phyloP scores from a whole-genome alignment of 257 asterid species.

The Craterostigma plantagineum region DNA sequence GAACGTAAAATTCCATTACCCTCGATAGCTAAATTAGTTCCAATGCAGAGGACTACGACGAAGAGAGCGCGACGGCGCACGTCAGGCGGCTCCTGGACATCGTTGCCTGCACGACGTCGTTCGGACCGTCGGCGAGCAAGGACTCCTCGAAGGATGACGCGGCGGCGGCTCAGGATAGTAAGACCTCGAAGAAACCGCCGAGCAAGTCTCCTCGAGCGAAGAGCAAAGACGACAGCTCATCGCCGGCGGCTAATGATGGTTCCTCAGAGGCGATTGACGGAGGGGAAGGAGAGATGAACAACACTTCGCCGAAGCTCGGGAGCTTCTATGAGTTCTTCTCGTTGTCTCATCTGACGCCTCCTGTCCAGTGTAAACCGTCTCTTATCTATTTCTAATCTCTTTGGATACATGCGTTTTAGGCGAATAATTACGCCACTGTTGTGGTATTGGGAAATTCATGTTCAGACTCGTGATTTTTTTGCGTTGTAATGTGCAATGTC shows the following conservation, averaged over 20 bases:
- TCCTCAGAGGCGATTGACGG: conserved; percentile 24
- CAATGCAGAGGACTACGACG: conserved; percentile 73
- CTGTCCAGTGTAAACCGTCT: conserved; percentile 54
- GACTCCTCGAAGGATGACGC: conserved; percentile 16
- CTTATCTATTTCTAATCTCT: conserved; percentile 1
- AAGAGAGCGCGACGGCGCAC: conserved; percentile 77
- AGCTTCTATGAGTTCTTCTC: conserved; percentile 95
- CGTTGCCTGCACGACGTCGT: conserved; percentile 70
- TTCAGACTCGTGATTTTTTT: conserved; percentile 6
- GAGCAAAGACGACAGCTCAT: conserved; percentile 21
- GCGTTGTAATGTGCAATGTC: conserved; percentile 10
- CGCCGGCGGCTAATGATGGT: conserved; percentile 25
- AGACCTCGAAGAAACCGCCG: conserved; percentile 37
- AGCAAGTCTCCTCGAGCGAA: conserved; percentile 32
- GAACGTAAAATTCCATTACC: conserved; percentile 6
- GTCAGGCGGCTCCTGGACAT: conserved; percentile 65
- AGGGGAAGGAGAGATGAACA: conserved; percentile 71
- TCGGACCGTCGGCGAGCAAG: conserved; percentile 59
- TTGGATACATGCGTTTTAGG: conserved; percentile 1
- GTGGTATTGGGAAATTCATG: no score
- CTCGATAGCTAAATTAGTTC: conserved; percentile 8
- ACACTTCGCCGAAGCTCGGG: conserved; percentile 70
- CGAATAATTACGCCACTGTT: no score
- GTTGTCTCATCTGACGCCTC: conserved; percentile 93
- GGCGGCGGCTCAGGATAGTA: conserved; percentile 39